Percentiles rank a stretch among this genome's conserved stretches.
Evolutionary conservation across 2,329 filamentous ascomycete species (phyloP).

Genomic region (Cercospora nicotianae): DNA sequence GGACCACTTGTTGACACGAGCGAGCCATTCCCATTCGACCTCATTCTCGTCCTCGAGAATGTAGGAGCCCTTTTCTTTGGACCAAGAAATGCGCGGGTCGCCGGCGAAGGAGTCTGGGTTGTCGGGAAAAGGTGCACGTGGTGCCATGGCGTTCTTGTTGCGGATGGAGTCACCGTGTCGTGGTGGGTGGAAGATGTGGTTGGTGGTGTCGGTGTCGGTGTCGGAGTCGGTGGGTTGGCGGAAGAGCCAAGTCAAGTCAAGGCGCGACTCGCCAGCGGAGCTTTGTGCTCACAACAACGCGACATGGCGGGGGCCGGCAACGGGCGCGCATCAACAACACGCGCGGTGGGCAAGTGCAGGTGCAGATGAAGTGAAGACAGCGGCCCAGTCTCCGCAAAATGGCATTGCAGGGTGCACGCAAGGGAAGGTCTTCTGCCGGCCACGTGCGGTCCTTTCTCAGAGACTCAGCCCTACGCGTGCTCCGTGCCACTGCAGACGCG

Average conservation of each 20-base stretch:
- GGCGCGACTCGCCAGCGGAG: neutral
- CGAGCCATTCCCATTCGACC: slow-evolving; percentile 80
- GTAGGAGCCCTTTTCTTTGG: slow-evolving; percentile 72
- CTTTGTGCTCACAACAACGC: neutral
- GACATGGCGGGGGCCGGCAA: neutral
- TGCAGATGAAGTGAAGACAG: neutral
- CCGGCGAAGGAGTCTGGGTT: slow-evolving; percentile 68
- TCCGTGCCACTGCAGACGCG: neutral
- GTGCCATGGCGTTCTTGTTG: slow-evolving; percentile 18
- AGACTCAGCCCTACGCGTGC: neutral
- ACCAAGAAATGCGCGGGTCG: slow-evolving; percentile 83
- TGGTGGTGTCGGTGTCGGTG: neutral
- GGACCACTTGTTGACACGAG: slow-evolving; percentile 71
- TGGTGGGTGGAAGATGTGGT: neutral
- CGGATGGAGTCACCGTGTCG: neutral
- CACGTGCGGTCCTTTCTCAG: neutral
- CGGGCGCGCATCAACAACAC: neutral
- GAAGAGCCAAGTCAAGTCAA: neutral
- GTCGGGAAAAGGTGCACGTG: slow-evolving; percentile 48
- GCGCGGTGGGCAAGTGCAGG: neutral
- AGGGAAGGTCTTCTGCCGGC: neutral
- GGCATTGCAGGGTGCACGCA: neutral
- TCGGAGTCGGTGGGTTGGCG: neutral
- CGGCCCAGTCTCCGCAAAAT: neutral
- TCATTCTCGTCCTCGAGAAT: slow-evolving; percentile 82